Conservation (phyloP, 495 filamentous ascomycete genomes). For the Penicillium verhagenii region DNA sequence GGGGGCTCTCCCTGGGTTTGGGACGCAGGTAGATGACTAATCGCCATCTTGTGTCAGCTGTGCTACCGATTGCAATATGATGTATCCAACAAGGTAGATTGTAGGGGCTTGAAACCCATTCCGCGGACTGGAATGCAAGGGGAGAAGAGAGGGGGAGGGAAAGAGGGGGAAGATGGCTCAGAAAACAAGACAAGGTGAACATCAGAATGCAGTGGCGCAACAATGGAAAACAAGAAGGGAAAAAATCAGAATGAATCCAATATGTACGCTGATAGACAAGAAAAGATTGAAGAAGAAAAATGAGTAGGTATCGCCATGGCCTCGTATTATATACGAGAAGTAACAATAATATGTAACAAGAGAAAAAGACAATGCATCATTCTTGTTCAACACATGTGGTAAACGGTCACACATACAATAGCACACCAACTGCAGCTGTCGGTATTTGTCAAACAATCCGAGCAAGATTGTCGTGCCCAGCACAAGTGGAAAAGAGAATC, state of each 20-base stretch:
- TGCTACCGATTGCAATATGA: neutral
- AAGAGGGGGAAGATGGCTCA: neutral
- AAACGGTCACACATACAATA: conserved; percentile 39
- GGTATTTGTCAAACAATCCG: conserved; percentile 37
- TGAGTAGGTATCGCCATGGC: neutral
- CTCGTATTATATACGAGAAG: too few relatives aligned
- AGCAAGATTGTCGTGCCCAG: conserved; percentile 48
- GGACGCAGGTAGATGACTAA: conserved; percentile 52
- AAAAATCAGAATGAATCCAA: neutral
- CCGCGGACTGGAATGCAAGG: conserved; percentile 8
- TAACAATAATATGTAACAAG: too few relatives aligned
- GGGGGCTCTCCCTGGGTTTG: conserved; percentile 40
- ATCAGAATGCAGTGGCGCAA: conserved; percentile 6
- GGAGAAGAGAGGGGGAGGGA: neutral
- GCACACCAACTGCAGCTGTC: conserved; percentile 54
- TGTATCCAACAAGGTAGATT: neutral
- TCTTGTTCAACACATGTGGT: neutral
- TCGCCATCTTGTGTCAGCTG: neutral
- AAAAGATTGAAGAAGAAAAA: neutral
- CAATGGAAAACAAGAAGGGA: too few relatives aligned
- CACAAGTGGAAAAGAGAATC: conserved; percentile 42
- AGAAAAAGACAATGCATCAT: conserved; percentile 1
- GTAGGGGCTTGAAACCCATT: neutral
- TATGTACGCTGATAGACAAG: neutral
- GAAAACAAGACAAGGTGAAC: neutral